Base-by-base conservation (phyloP, 441 rosid genomes). In the Pelargonium australe region DNA sequence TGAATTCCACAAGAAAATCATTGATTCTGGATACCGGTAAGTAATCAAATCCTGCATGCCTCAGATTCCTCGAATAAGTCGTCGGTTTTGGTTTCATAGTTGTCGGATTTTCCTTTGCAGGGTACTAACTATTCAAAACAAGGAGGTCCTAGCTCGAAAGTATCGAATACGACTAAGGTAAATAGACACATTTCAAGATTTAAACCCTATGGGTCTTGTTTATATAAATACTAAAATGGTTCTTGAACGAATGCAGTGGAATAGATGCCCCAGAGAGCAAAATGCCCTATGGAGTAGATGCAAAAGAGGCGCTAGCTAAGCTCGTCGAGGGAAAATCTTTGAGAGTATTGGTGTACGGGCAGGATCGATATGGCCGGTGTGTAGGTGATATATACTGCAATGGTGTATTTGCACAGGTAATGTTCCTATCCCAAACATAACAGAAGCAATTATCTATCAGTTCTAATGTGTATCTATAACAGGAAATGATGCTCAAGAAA, bases 401-500 rank as follows among this genome's bases (percentile, higher is more conserved):
- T 75, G 90, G 87, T 17, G 76, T 75, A 58, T 82, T 83, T 75
- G 81, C 76, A 49, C 91, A 88, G 87, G 93, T 85, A 69, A 1
- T 31, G 37, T 31, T 25, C 37, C 5, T 3, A 31, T 31, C 37
- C 37, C 5, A 31, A 31, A 31, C 5, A 31, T 4, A 31, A 31
- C 37, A 31, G 37, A 31, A 31, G 37, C 37, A 31, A 31, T 31
- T 31, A 31, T 31, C 37, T 25, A 25, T 31, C 37, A 31, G 37
- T 31, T 31, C 37, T 31, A 31, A 31, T 31, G 37, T 31, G 5
- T 3, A 31, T 31, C 37, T 31, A 3, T 31, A 41, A 37, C 71
- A 87, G 95, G 97, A 91, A 76, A 55, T 67, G 67, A 87, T 88
- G 96, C 86, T 88, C 31, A 91, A 86, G 85, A 89, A 83, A 75